These are phyloP conservation scores for Phytophthora pistaciae DNA, from an alignment of 352 stramenopile species.

Conservation along the genomic window DNA sequence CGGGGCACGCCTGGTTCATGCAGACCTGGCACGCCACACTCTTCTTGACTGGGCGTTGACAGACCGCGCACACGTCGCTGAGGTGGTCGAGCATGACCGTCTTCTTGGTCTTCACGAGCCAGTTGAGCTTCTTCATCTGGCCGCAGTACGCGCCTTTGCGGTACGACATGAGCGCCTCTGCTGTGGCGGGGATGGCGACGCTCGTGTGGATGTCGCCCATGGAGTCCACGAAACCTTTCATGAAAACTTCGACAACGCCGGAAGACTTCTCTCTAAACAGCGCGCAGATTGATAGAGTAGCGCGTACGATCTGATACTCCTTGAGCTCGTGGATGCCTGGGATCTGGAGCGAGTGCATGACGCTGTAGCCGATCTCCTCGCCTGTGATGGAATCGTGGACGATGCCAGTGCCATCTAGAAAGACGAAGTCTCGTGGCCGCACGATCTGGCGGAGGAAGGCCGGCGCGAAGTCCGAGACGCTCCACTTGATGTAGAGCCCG, in stretches of 20 bases:
- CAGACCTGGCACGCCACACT: conserved; percentile 36
- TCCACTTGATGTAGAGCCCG: conserved; percentile 72
- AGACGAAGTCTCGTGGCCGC: conserved; percentile 65
- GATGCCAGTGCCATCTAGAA: conserved; percentile 58
- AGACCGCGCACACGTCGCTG: conserved; percentile 27
- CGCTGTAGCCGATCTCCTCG: conserved; percentile 57
- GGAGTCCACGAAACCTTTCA: conserved; percentile 52
- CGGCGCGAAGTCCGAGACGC: conserved; percentile 46
- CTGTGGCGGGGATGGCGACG: conserved; percentile 37
- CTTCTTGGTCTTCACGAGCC: conserved; percentile 48
- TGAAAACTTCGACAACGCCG: conserved; percentile 42
- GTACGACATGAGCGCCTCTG: conserved; percentile 47
- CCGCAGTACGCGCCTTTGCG: conserved; percentile 47
- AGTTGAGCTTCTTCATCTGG: conserved; percentile 59
- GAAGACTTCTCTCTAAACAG: conserved; percentile 40
- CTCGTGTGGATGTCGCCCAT: conserved; percentile 44
- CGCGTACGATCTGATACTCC: conserved; percentile 46
- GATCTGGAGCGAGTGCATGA: conserved; percentile 61
- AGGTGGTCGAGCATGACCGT: conserved; percentile 34
- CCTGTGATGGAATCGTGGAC: conserved; percentile 33
- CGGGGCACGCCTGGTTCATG: conserved; percentile 42
- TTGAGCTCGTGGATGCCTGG: conserved; percentile 46
- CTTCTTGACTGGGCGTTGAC: conserved; percentile 27
- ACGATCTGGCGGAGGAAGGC: conserved; percentile 40
- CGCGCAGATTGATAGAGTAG: conserved; percentile 45